Evolutionary conservation across 441 rosid genomes (phyloP).

Genomic region (Flueggea neowawraea): DNA sequence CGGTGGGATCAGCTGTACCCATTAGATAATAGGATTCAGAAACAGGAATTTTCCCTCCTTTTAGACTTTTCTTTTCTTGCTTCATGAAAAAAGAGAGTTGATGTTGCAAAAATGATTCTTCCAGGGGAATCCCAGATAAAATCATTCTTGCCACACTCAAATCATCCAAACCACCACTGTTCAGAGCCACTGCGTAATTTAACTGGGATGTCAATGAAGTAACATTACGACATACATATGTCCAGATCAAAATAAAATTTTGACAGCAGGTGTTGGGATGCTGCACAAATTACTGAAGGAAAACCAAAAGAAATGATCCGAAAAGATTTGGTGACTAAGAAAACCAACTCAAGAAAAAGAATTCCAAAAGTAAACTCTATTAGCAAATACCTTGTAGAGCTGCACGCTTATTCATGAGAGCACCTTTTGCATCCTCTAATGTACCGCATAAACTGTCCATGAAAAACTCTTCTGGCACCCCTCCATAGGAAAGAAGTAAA

Average conservation of each 20-base stretch:
- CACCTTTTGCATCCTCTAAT: slow-evolving; percentile 41
- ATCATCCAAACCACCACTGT: slow-evolving; percentile 46
- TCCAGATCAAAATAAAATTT: no score
- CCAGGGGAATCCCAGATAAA: slow-evolving; percentile 66
- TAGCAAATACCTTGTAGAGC: slow-evolving; percentile 54
- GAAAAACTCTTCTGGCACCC: slow-evolving; percentile 57
- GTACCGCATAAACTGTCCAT: slow-evolving; percentile 36
- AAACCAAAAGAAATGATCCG: neutral
- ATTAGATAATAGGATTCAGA: slow-evolving; percentile 68
- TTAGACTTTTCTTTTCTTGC: slow-evolving; percentile 44
- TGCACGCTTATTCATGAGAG: slow-evolving; percentile 35
- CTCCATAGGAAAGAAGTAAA: slow-evolving; percentile 69
- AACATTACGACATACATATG: neutral
- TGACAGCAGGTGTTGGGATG: no score
- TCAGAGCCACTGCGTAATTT: slow-evolving; percentile 32
- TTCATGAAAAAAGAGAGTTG: slow-evolving; percentile 27
- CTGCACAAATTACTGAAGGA: no score
- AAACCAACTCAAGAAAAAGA: neutral
- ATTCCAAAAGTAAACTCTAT: neutral
- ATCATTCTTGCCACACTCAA: slow-evolving; percentile 45
- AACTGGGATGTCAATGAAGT: neutral
- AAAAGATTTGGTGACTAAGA: neutral
- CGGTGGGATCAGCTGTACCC: slow-evolving; percentile 88
- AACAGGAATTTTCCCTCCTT: slow-evolving; percentile 53
- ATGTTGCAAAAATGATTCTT: slow-evolving; percentile 54